Evolutionary conservation across 108 stramenopile species (phyloP), one percentile per base, ranked within the genome.

Genomic region (Cyclotella atomus): DNA sequence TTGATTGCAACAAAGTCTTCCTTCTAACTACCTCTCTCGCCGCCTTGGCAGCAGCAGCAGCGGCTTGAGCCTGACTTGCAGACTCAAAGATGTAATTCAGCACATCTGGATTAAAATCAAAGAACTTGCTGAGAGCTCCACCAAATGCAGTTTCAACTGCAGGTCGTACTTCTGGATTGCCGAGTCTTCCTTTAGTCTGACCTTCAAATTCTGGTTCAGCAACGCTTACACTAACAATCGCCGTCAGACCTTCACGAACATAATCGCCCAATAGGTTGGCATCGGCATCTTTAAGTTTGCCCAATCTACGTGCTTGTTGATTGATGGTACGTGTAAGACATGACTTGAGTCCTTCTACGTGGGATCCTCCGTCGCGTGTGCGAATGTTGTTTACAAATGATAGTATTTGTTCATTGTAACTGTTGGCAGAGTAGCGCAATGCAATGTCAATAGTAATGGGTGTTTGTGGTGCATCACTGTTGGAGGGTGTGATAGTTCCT

Each of bases 151-250:
- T 56, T 65, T 97, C 96, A 16, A 98, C 96, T 25, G 90, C 94
- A 16, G 84, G 86, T 23, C 96, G 89, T 5, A 97, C 97, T 70
- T 96, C 97, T 16, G 96, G 96, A 68, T 92, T 95, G 28, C 97
- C 97, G 8, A 98, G 82, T n/a, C 97, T 82, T 28, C 93, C 96
- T 83, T 98, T 98, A 25, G 97, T 98, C 65, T 98, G 96, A 12
- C 96, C 97, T 84, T 98, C 97, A 69, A 98, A 98, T 75, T 98
- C 97, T 15, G 97, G 95, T 63, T 98, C 94, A 20, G 93, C 83
- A 12, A 98, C 95, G 53, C 88, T 86, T 17, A 96, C 96, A 27
- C 88, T 90, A 41, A 97, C 73, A 33, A 97, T 88, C 23, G 95
- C 92, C 17, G 95, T 95, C 19, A 97, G 79, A 10, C 96, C 97